A percentile compares a stretch with the other conserved stretches of the same genome.
Conservation (phyloP, 1,284 basidiomycete species). For the Phellinidium pouzarii region DNA sequence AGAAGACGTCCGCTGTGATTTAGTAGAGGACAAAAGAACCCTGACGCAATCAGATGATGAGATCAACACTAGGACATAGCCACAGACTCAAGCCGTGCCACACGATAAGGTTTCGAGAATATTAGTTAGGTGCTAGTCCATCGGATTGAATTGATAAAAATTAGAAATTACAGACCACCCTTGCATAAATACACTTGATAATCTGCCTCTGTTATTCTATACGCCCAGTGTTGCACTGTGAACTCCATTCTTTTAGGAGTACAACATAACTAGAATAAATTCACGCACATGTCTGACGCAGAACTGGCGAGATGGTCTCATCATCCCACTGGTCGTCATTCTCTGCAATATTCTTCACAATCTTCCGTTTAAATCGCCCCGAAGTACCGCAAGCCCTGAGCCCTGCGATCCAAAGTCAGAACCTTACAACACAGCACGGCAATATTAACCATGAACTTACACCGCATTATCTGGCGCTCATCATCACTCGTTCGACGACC, state of each 20-base stretch:
- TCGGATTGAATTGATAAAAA: no score
- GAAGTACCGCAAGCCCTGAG: slow-evolving; percentile 36
- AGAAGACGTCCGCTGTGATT: no score
- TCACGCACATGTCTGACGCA: slow-evolving; percentile 17
- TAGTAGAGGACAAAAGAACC: no score
- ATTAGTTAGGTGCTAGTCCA: no score
- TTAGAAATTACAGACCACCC: not conserved
- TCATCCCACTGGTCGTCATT: slow-evolving; percentile 28
- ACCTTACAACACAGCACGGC: not conserved
- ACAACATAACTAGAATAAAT: slow-evolving; percentile 16
- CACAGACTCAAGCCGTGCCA: no score
- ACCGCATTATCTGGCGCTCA: slow-evolving; percentile 35
- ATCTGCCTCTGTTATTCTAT: slow-evolving; percentile 26
- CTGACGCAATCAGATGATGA: no score
- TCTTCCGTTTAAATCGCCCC: slow-evolving; percentile 31
- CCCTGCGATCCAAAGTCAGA: slow-evolving; percentile 24
- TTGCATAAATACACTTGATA: slow-evolving; percentile 18
- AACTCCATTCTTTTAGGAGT: slow-evolving; percentile 14
- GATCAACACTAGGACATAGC: no score
- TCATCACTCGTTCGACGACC: slow-evolving; percentile 36
- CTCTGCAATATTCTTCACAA: slow-evolving; percentile 32
- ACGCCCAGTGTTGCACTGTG: slow-evolving; percentile 30
- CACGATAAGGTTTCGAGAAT: no score
- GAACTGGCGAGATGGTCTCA: slow-evolving; percentile 17
- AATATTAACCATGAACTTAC: slow-evolving; percentile 22